Percentiles rank a stretch among this genome's conserved stretches.
These are phyloP conservation scores for Taphrina communis DNA, from an alignment of 1,139 yeast species.

Conservation along the genomic window DNA sequence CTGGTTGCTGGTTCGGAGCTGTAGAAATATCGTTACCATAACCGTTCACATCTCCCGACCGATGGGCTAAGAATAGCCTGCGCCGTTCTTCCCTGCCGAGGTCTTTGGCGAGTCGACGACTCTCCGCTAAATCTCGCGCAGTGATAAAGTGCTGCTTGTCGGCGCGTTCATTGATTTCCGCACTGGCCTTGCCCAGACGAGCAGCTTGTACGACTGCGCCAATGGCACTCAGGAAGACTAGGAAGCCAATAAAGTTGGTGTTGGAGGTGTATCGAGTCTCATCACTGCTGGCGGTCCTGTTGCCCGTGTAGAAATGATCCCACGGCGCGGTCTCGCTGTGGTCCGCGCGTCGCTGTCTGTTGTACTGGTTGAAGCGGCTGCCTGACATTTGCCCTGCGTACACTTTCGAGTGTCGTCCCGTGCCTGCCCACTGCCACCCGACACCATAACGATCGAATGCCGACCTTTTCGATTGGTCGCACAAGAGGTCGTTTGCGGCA, in stretches of 20 bases:
- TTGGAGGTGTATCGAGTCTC: constrained; percentile 34
- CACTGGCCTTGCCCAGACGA: constrained; percentile 36
- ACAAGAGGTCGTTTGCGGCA: constrained; percentile 73
- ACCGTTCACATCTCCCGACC: constrained; percentile 26
- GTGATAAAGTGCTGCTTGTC: constrained; percentile 30
- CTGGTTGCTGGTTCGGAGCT: not conserved
- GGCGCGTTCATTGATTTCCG: constrained; percentile 38
- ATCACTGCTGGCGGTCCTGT: not conserved
- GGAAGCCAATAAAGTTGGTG: constrained; percentile 35
- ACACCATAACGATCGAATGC: constrained; percentile 55
- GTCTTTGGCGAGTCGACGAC: constrained; percentile 32
- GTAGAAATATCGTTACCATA: constrained; percentile 7
- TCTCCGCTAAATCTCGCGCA: constrained; percentile 38
- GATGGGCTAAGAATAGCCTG: constrained; percentile 28
- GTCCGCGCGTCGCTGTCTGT: constrained; percentile 23
- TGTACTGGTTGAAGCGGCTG: constrained; percentile 32
- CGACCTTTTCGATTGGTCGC: constrained; percentile 60
- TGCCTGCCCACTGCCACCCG: constrained; percentile 45
- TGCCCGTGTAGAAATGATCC: constrained; percentile 36
- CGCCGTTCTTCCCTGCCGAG: constrained; percentile 38
- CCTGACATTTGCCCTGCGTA: constrained; percentile 35
- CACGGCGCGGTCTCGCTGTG: constrained; percentile 37
- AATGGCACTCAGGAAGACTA: constrained; percentile 37
- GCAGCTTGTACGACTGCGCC: constrained; percentile 39
- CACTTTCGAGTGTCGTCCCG: constrained; percentile 20